Evolutionary conservation across 1,139 yeast genomes (phyloP), one percentile per base, ranked within the genome.

Genomic region (Taphrina sp.): DNA sequence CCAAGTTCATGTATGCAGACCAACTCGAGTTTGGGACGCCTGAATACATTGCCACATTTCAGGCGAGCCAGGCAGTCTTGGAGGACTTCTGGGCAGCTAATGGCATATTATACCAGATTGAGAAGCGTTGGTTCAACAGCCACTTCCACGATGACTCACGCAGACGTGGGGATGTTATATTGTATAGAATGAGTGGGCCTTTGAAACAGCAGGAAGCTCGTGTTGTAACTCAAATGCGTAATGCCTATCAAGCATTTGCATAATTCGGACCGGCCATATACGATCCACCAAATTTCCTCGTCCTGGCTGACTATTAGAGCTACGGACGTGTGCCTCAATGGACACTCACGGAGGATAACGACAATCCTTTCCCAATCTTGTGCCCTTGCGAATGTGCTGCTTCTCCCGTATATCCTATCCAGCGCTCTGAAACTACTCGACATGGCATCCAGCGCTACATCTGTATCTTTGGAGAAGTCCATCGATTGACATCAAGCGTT

Each of bases 141-240:
- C 78, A 80, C 58, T 79, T 82, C 66, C 97, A 90, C 69, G 95
- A 96, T 85, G 98, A 94, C 67, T 65, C 71, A 45, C 75, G 97
- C 59, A 74, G 98, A 60, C 64, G 67, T 1, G 98, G 99, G 0
- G 92, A 88, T 65, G 73, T 90, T 1, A 70, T 88, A 4, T 79
- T 89, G 1, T 85, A 79, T 62, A 43, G 35, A 26, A n/a, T 41
- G 3, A 22, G 28, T 8, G 12, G 24, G 5, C 17, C 22, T 7
- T 16, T 24, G 16, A 3, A 16, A 5, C n/a, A n/a, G n/a, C 39
- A 5, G 66, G 58, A 65, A n/a, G 19, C 17, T 23, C n/a, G 3
- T 3, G 8, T 24, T 8, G 7, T 36, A 7, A 24, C 16, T 4
- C 22, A 16, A 5, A 4, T 8, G 3, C 22, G 39, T 17, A 16